phyloP scores from a whole-genome alignment of 371 early-diverging fungal genomes.

The Saksenaea vasiformis region DNA sequence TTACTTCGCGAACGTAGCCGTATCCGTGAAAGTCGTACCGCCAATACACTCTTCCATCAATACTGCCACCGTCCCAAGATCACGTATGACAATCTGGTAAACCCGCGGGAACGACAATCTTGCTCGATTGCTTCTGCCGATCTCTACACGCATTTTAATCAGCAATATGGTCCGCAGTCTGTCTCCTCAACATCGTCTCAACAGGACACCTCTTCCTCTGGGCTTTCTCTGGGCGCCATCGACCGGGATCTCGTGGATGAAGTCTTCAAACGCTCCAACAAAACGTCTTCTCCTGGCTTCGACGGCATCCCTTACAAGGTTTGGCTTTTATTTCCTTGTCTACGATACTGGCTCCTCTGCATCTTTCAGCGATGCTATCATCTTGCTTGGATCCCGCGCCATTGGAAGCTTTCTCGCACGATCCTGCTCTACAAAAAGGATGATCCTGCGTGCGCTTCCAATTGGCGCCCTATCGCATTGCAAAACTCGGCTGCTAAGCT shows the following conservation, averaged over 20 bases:
- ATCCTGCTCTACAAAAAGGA: conserved; percentile 22
- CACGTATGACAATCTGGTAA: neutral
- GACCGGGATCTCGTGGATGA: neutral
- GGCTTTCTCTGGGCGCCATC: neutral
- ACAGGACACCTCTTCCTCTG: neutral
- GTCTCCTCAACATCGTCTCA: neutral
- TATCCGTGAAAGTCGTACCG: neutral
- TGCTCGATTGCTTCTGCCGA: neutral
- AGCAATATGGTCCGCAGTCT: neutral
- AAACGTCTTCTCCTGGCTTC: conserved; percentile 4
- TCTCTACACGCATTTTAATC: neutral
- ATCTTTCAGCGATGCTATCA: neutral
- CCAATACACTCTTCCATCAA: conserved; percentile 1
- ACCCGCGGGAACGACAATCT: neutral
- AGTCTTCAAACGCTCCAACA: neutral
- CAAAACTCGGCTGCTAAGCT: conserved; percentile 8
- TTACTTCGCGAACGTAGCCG: conserved; percentile 1
- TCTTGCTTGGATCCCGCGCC: neutral
- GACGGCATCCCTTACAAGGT: conserved; percentile 9
- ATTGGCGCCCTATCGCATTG: conserved; percentile 20
- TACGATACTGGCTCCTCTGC: conserved; percentile 5
- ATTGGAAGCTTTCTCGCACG: conserved; percentile 1
- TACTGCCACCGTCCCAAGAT: conserved; percentile 8
- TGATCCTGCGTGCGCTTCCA: conserved; percentile 11
- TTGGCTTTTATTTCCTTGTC: conserved; percentile 4